Evolutionary conservation across 208 protist genomes (phyloP), one percentile per base, ranked within the genome.

Genomic region (Spongospora subterranea): DNA sequence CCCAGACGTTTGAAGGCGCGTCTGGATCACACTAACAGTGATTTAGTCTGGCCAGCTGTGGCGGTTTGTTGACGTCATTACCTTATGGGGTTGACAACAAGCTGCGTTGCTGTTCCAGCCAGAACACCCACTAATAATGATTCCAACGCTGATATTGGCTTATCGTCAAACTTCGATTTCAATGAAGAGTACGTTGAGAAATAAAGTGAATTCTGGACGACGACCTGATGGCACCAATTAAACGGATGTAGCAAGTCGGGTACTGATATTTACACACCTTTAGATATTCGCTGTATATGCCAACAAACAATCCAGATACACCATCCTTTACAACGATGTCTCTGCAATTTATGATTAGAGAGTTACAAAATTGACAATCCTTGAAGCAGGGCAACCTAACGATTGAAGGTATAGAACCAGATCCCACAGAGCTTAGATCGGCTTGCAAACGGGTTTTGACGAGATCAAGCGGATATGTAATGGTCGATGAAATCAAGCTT

Each of bases 371-470:
- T n/a, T n/a, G n/a, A n/a, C n/a, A n/a, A 29, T 60, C 6, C 50
- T 60, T 60, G 50, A 60, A 60, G 50, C 6, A 24, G 24, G 6
- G 50, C 13, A 60, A 24, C 50, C 50, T 29, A 60, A 60, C 50
- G 24, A 29, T 29, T 24, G 24, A 24, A 60, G 24, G 71, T n/a
- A 43, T 43, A 82, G 71, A n/a, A 82, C 6, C 71, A 43, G 71
- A 82, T 35, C 35, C 17, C 35, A 20, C 71, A n/a, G 71, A 35
- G 71, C 71, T 43, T 6, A 20, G 17, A 43, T 82, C 71, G 6
- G 71, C 71, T n/a, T 82, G 71, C 17, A 82, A n/a, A 20, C 71
- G 71, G 13, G 71, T 82, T 35, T 82, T 82, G 35, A 82, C 71
- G 17, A 82, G 71, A 43, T 82, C 71, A 20, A 82, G 35, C n/a